Conservation (phyloP, 2,329 filamentous ascomycete genomes). For the Stachybotrys echinatus region DNA sequence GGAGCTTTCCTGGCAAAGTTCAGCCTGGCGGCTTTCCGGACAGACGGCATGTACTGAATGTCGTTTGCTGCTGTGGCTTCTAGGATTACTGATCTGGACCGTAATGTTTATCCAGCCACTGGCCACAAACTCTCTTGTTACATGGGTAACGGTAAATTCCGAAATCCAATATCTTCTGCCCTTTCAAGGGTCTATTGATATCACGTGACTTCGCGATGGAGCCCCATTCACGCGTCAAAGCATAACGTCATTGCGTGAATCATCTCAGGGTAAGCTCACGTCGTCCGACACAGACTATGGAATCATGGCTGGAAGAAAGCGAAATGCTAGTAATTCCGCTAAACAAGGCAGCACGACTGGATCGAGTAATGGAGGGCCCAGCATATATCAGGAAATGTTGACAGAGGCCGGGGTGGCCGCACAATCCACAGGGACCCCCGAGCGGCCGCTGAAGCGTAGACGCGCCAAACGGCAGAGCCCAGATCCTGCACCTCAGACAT, state of each 20-base stretch:
- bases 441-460: slow-evolving; percentile 35
- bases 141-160: no score
- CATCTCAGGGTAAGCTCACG: neutral
- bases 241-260: neutral
- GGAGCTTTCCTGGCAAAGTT: neutral
- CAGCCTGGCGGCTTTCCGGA: neutral
- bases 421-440: slow-evolving; percentile 18
- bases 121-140: no score
- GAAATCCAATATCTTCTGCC: no score
- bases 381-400: slow-evolving; percentile 45
- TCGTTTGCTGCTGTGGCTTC: neutral
- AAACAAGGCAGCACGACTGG: slow-evolving; percentile 9
- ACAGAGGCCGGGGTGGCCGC: slow-evolving; percentile 38
- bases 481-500: neutral
- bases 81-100: neutral
- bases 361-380: slow-evolving; percentile 19
- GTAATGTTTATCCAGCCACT: no score
- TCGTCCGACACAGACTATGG: neutral
- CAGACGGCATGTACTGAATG: neutral
- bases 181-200: neutral
- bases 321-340: slow-evolving; percentile 16
- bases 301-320: slow-evolving; percentile 26
- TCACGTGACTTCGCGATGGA: slow-evolving; percentile 7
- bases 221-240: slow-evolving; percentile 8
- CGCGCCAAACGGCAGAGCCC: slow-evolving; percentile 12